phyloP scores from a whole-genome alignment of 1,284 basidiomycete genomes.

The Vanrija sp. region DNA sequence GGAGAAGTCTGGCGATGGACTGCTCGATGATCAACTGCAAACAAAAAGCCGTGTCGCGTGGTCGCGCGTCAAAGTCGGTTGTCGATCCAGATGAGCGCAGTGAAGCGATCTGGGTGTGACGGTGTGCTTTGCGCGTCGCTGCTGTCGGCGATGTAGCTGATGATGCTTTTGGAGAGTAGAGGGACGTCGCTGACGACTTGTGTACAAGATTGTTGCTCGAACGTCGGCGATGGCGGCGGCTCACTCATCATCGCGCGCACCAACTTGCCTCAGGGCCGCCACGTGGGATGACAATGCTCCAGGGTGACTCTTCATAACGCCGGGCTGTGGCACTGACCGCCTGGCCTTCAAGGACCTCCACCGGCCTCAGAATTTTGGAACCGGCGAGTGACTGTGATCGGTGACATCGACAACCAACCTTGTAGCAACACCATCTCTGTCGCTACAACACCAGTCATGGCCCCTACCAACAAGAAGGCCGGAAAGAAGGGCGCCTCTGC shows the following conservation, averaged over 20 bases:
- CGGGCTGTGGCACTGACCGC: too few relatives aligned
- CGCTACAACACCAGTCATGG: conserved; percentile 23
- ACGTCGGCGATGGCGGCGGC: too few relatives aligned
- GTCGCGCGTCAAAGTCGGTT: not conserved
- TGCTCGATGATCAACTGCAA: not conserved
- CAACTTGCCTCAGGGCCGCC: not conserved
- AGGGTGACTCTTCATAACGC: too few relatives aligned
- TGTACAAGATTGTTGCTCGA: too few relatives aligned
- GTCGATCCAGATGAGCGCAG: conserved; percentile 3
- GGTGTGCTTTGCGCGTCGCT: too few relatives aligned
- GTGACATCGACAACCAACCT: not conserved
- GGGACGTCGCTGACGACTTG: not conserved
- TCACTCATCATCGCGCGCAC: not conserved
- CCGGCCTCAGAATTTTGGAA: conserved; percentile 12
- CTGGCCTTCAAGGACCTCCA: too few relatives aligned
- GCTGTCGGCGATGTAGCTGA: too few relatives aligned
- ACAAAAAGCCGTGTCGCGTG: not conserved
- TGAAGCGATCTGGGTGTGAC: conserved; percentile 5
- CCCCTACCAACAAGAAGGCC: conserved; percentile 32
- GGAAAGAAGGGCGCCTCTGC: conserved; percentile 11
- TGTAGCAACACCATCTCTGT: not conserved
- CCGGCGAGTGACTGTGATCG: not conserved
- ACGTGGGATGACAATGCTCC: not conserved
- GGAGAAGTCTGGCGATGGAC: not conserved
- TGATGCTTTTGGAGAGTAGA: not conserved